Conservation (phyloP, 2,329 filamentous ascomycete species). For the Aspergillus puulaauensis region DNA sequence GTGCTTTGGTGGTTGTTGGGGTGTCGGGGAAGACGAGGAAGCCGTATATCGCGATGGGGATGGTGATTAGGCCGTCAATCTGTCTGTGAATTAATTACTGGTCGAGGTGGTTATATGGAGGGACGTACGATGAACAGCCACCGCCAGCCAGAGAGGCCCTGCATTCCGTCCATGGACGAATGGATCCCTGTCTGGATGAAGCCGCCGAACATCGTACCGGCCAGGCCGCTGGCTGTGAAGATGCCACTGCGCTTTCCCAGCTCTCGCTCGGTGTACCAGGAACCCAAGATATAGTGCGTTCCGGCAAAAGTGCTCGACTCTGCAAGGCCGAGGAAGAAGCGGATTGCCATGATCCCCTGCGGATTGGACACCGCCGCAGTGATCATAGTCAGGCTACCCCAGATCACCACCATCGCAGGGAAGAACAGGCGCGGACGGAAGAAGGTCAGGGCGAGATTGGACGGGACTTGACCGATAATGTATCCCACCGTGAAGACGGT, state of each 20-base stretch:
- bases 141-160: constrained; percentile 5
- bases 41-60: constrained; percentile 45
- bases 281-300: constrained; percentile 40
- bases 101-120: not conserved
- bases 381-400: constrained; percentile 34
- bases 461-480: constrained; percentile 25
- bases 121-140: constrained; percentile 10
- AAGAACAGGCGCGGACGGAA: constrained; percentile 28
- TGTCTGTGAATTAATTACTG: constrained; percentile 1
- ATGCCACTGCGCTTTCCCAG: constrained; percentile 8
- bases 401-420: constrained; percentile 30
- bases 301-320: constrained; percentile 36
- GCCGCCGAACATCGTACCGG: constrained; percentile 10
- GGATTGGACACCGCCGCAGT: constrained; percentile 31
- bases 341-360: constrained; percentile 34
- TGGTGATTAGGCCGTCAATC: constrained; percentile 42
- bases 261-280: constrained; percentile 42
- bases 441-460: constrained; percentile 26
- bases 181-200: constrained; percentile 12
- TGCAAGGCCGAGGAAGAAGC: constrained; percentile 39
- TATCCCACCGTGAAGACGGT: constrained; percentile 28
- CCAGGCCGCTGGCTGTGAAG: constrained; percentile 6
- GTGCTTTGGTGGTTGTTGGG: constrained; percentile 35
- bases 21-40: constrained; percentile 43
- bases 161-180: constrained; percentile 7